Evolutionary conservation across 2,329 filamentous ascomycete genomes (phyloP).

Genomic region (Penicillium concentricum): DNA sequence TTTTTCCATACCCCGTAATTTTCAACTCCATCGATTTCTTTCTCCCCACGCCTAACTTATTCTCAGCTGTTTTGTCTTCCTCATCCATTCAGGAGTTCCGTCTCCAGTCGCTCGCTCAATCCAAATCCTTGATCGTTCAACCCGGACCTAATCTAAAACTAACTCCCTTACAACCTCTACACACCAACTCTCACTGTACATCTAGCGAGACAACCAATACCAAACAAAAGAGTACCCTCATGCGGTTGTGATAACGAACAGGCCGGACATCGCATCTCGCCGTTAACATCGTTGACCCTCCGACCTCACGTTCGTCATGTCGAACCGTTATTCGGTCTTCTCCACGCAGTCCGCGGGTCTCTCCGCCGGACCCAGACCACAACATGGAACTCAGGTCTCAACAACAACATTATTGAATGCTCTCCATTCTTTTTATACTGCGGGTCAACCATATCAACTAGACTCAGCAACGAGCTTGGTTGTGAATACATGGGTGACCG

Average conservation of each 20-base stretch:
- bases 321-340: slow-evolving; percentile 61
- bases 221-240: neutral
- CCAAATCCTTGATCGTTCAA: neutral
- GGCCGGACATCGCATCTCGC: slow-evolving; percentile 10
- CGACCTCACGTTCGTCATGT: slow-evolving; percentile 47
- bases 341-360: slow-evolving; percentile 59
- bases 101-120: slow-evolving; percentile 11
- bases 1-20: slow-evolving; percentile 8
- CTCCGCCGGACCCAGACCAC: slow-evolving; percentile 54
- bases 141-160: neutral
- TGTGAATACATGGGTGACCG: slow-evolving; percentile 93
- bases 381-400: slow-evolving; percentile 76
- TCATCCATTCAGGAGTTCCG: slow-evolving; percentile 3
- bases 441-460: slow-evolving; percentile 77
- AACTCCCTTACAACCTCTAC: neutral
- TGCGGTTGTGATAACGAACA: slow-evolving; percentile 6
- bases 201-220: neutral
- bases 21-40: slow-evolving; percentile 9
- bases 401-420: slow-evolving; percentile 91
- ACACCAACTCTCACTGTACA: neutral
- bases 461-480: slow-evolving; percentile 89
- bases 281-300: neutral
- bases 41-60: slow-evolving; percentile 6
- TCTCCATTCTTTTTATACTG: slow-evolving; percentile 83
- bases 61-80: slow-evolving; percentile 5